Base-by-base conservation (phyloP, 352 stramenopile genomes). In the Pythium aristosporum region DNA sequence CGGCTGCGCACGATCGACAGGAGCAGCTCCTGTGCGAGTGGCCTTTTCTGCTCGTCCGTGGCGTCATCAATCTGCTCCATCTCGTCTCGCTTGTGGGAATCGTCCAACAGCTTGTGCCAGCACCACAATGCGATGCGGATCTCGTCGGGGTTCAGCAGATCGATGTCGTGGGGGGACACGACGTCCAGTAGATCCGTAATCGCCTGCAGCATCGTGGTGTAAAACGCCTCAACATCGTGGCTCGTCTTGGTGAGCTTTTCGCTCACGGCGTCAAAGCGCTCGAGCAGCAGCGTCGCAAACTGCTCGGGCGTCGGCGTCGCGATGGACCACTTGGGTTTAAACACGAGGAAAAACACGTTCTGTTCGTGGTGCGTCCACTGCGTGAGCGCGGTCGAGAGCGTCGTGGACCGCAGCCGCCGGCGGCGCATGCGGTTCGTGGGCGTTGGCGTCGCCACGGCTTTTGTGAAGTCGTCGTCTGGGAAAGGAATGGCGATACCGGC, bases 41-140 rank as follows among this genome's bases (percentile, higher is more conserved):
- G 68, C 39, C 61, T 71, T 51, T 81, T 82, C 21, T 69, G 59
- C 18, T 56, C 28, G 13, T 59, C 50, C 6, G 69, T 43, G 4
- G 72, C 57, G 5, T 65, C 73, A 34, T 72, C 72, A n/a, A 85
- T 54, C 0, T 62, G 48, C 56, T 79, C 42, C 43, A 87, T 77
- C 70, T 86, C 70, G 48, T 77, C 63, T 39, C 72, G 59, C 52
- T 80, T 67, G 36, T 65, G 68, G 47, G 76, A 65, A 42, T 87
- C 69, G 25, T 52, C 61, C 66, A 81, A 66, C 34, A 91, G 37
- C 62, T 91, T 91, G 60, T 73, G 72, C 79, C 80, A 91, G 50
- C 82, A 91, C 76, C 82, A 87, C 4, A 91, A 67, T 28, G 80
- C 78, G 61, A 91, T 87, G 28, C 82, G 82, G n/a, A 87, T 73